These are phyloP conservation scores for Penicillium bovifimosum DNA, from an alignment of 495 filamentous ascomycete genomes.

Conservation along the genomic window DNA sequence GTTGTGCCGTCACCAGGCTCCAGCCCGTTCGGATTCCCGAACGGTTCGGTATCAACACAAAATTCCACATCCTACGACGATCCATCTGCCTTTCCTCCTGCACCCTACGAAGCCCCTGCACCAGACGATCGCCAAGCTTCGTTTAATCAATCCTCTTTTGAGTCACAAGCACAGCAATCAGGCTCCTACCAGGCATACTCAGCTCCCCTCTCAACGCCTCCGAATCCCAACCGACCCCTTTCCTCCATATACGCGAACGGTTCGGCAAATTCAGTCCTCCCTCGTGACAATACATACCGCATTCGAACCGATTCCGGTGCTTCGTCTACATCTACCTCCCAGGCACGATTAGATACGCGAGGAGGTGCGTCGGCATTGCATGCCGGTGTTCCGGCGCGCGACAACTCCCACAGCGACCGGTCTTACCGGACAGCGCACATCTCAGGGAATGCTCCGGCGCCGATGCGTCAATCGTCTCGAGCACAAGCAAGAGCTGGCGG, in stretches of 20 bases:
- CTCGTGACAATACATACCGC: constrained; percentile 50
- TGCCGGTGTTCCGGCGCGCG: constrained; percentile 58
- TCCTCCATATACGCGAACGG: constrained; percentile 52
- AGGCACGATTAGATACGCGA: constrained; percentile 55
- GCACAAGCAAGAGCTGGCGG: constrained; percentile 41
- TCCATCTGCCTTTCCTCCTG: constrained; percentile 18
- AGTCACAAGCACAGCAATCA: constrained; percentile 15
- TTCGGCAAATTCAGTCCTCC: constrained; percentile 29
- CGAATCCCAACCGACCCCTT: constrained; percentile 45
- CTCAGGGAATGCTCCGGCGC: constrained; percentile 48
- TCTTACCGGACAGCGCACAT: constrained; percentile 57
- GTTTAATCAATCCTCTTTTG: constrained; percentile 19
- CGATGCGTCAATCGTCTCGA: constrained; percentile 45
- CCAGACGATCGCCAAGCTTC: constrained; percentile 29
- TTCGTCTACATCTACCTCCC: constrained; percentile 52
- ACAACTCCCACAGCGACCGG: constrained; percentile 65
- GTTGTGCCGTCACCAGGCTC: constrained; percentile 17
- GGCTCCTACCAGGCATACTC: constrained; percentile 34
- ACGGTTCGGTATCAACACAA: constrained; percentile 26
- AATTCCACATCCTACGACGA: constrained; percentile 15
- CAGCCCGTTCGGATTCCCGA: constrained; percentile 22
- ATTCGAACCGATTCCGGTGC: constrained; percentile 60
- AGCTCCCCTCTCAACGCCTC: constrained; percentile 36
- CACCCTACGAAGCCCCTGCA: constrained; percentile 17
- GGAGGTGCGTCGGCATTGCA: constrained; percentile 57